Evolutionary conservation across 768 basidiomycete genomes (phyloP).

Genomic region (Chiua virens): DNA sequence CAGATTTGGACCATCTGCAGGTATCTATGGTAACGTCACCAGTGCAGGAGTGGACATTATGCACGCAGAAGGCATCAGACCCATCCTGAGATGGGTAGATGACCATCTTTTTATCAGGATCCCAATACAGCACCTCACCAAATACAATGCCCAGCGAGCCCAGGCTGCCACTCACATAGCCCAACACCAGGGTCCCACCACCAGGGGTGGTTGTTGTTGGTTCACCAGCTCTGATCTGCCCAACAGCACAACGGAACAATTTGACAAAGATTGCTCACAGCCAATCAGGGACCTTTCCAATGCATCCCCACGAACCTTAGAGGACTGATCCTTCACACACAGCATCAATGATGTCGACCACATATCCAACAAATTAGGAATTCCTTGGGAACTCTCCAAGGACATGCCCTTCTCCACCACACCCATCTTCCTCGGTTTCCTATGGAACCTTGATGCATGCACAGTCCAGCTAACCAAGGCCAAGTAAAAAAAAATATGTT

Average conservation of each 20-base stretch:
- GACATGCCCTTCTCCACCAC: constrained; percentile 1
- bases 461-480: background rate
- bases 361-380: background rate
- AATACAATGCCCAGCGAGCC: constrained; percentile 3
- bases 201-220: too few relatives aligned
- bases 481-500: too few relatives aligned
- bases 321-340: too few relatives aligned
- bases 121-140: too few relatives aligned
- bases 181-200: too few relatives aligned
- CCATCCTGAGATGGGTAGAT: constrained; percentile 4
- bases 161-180: too few relatives aligned
- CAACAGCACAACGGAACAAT: too few relatives aligned
- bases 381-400: constrained; percentile 4
- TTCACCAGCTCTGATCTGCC: too few relatives aligned
- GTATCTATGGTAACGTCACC: background rate
- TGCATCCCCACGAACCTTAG: too few relatives aligned
- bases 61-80: constrained; percentile 4
- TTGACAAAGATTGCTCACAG: too few relatives aligned
- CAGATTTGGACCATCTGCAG: background rate
- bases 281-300: too few relatives aligned
- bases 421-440: constrained; percentile 28
- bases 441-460: constrained; percentile 31
- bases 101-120: constrained; percentile 9
- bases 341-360: background rate
- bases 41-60: constrained; percentile 4